Evolutionary conservation across 176 grass and related monocot genomes (phyloP).

Genomic region (Zoysia pacifica): DNA sequence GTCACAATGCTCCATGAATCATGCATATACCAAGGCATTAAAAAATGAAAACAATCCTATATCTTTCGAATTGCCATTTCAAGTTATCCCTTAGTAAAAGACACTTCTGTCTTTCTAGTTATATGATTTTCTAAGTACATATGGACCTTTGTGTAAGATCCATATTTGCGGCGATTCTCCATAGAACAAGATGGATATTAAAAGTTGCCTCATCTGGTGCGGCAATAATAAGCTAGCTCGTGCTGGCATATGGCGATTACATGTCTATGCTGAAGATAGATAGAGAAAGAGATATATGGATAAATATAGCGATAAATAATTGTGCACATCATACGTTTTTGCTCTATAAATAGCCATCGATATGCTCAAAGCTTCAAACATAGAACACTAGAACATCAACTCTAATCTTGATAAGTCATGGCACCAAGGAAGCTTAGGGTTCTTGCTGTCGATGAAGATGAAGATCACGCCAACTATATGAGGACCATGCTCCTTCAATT

Average conservation of each 20-base stretch:
- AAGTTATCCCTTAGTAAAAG: too few species aligned
- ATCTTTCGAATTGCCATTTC: too few species aligned
- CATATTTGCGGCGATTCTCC: background rate
- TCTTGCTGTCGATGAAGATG: conserved; percentile 19
- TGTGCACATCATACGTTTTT: background rate
- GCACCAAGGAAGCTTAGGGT: background rate
- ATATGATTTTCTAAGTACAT: background rate
- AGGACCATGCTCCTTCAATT: conserved; percentile 3
- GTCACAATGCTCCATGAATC: too few species aligned
- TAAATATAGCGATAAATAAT: too few species aligned
- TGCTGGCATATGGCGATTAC: too few species aligned
- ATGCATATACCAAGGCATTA: too few species aligned
- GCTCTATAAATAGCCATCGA: conserved; percentile 17
- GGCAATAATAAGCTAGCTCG: background rate
- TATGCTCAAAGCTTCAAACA: background rate
- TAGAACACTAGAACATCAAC: background rate
- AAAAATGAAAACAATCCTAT: too few species aligned
- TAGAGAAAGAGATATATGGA: background rate
- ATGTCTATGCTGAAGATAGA: too few species aligned
- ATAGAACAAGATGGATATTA: background rate
- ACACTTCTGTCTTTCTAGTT: background rate
- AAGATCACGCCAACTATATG: background rate
- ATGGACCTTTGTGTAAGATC: background rate
- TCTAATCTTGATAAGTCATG: background rate
- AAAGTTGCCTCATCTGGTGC: background rate